Conservation (phyloP, 768 basidiomycete genomes). For the Hygrophorus russula region DNA sequence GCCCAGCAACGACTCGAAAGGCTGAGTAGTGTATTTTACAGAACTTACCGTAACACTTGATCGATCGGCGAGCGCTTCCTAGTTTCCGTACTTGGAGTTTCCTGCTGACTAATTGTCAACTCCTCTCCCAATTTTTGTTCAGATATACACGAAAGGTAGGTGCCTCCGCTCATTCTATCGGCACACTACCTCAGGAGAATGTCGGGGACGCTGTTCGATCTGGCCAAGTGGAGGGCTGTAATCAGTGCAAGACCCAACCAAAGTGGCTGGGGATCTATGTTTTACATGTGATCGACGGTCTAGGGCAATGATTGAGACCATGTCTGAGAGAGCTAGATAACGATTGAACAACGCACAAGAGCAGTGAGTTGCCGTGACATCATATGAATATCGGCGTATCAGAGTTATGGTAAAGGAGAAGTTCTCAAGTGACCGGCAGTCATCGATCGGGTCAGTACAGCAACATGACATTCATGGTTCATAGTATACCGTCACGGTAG, state of each 20-base stretch:
- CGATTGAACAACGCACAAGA: conserved; percentile 38
- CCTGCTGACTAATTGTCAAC: too few relatives aligned
- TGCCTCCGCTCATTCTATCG: conserved; percentile 1
- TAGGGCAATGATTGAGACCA: conserved; percentile 22
- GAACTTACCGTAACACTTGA: too few relatives aligned
- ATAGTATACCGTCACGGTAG: too few relatives aligned
- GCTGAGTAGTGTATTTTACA: too few relatives aligned
- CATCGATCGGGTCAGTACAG: conserved; percentile 21
- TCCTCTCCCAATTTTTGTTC: too few relatives aligned
- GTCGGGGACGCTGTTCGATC: conserved; percentile 40
- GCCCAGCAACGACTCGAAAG: too few relatives aligned
- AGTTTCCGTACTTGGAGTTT: too few relatives aligned
- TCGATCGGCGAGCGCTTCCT: too few relatives aligned
- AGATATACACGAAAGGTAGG: conserved; percentile 46
- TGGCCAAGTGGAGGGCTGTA: conserved; percentile 38
- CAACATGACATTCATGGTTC: too few relatives aligned
- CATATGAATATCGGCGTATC: background rate
- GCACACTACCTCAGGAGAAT: background rate
- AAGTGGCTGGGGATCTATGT: conserved; percentile 32
- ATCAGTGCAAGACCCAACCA: conserved; percentile 36
- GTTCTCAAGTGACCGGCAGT: conserved; percentile 48
- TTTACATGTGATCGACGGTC: conserved; percentile 37
- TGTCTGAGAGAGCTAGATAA: conserved; percentile 37
- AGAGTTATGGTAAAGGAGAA: conserved; percentile 19
- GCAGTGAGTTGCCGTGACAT: conserved; percentile 26